phyloP scores from a whole-genome alignment of 148 eudicot species.

The Fagopyrum homotropicum region DNA sequence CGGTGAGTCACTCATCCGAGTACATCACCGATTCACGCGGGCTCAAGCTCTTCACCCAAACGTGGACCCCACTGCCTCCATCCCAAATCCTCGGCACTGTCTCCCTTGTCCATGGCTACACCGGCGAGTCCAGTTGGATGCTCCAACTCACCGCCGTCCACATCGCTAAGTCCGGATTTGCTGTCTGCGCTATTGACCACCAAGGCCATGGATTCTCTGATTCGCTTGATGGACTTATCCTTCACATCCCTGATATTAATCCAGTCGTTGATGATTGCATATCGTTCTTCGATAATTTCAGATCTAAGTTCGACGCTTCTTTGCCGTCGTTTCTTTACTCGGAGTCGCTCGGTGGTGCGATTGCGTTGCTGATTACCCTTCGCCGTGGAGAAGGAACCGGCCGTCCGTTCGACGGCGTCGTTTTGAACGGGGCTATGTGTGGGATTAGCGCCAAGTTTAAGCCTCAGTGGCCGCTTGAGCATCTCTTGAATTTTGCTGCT shows the following conservation, averaged over 20 bases:
- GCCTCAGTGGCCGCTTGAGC: constrained; percentile 96
- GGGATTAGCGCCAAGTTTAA: constrained; percentile 85
- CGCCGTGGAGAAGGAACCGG: constrained; percentile 25
- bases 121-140: constrained; percentile 94
- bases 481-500: constrained; percentile 58
- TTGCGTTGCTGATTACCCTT: constrained; percentile 58
- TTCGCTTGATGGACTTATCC: constrained; percentile 45
- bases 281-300: constrained; percentile 53
- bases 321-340: constrained; percentile 65
- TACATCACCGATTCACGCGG: constrained; percentile 63
- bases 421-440: constrained; percentile 92
- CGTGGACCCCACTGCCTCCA: constrained; percentile 57
- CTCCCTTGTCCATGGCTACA: constrained; percentile 83
- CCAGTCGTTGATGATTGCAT: constrained; percentile 84
- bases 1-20: constrained; percentile 61
- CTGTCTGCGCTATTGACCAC: constrained; percentile 78
- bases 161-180: constrained; percentile 67
- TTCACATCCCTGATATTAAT: constrained; percentile 74
- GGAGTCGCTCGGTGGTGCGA: constrained; percentile 95
- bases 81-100: constrained; percentile 29
- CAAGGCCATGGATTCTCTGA: constrained; percentile 94
- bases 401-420: constrained; percentile 55
- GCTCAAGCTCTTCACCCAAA: constrained; percentile 81
- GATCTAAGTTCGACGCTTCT: constrained; percentile 31
- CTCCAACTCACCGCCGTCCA: constrained; percentile 65